phyloP scores from a whole-genome alignment of 208 protist species.

The Trypanosoma brucei region DNA sequence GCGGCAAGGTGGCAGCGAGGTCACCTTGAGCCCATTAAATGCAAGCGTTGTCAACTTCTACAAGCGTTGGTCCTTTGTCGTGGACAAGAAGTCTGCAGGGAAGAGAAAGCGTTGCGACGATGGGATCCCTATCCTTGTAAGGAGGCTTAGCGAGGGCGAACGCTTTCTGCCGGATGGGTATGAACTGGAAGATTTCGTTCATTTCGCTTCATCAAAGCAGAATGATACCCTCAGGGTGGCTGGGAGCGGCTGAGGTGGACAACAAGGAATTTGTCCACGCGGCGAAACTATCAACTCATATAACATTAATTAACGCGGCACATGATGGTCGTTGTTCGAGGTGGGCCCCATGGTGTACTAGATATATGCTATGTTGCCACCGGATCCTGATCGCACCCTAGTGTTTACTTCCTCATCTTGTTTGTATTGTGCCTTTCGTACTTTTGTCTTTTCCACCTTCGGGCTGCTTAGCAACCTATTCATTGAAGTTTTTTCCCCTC shows the following conservation, averaged over 20 bases:
- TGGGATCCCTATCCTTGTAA: conserved; percentile 17
- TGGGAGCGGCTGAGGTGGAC: background rate
- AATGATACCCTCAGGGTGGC: background rate
- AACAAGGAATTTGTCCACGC: too few relatives aligned
- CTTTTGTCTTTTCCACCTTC: too few relatives aligned
- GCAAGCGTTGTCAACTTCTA: conserved; percentile 26
- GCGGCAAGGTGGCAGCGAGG: conserved; percentile 7
- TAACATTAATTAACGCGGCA: too few relatives aligned
- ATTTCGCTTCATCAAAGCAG: background rate
- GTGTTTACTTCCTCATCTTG: too few relatives aligned
- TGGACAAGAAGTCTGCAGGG: background rate
- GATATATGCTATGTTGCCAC: too few relatives aligned
- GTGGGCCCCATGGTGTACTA: too few relatives aligned
- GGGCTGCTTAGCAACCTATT: too few relatives aligned
- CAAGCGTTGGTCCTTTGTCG: conserved; percentile 31
- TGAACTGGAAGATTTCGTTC: conserved; percentile 17
- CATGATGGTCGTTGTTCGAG: too few relatives aligned
- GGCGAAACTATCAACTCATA: too few relatives aligned
- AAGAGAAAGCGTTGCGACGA: conserved; percentile 10
- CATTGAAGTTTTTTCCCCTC: too few relatives aligned
- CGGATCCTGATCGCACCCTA: too few relatives aligned
- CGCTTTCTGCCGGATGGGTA: conserved; percentile 24
- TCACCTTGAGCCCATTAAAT: conserved; percentile 31
- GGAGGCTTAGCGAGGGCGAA: conserved; percentile 21
- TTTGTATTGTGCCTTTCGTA: too few relatives aligned